These are phyloP conservation scores for Silene latifolia DNA, from an alignment of 148 eudicot species.

Conservation along the genomic window DNA sequence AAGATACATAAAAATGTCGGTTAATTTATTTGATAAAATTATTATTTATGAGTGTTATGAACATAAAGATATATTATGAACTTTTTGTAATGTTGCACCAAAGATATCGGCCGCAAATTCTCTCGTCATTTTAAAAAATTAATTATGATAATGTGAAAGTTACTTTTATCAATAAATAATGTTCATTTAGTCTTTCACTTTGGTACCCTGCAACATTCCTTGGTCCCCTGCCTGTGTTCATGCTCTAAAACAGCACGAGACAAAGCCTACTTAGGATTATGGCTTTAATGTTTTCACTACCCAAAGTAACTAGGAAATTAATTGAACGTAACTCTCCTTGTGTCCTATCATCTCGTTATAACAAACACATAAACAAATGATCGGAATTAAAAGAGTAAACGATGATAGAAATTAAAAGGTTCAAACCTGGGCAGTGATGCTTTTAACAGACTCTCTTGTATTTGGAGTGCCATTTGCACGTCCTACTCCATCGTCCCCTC, in stretches of 20 bases:
- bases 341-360: no score
- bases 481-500: constrained; percentile 43
- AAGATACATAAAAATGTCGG: no score
- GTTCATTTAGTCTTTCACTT: neutral
- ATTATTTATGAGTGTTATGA: no score
- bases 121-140: no score
- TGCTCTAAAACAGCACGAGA: constrained; percentile 29
- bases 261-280: constrained; percentile 18
- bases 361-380: no score
- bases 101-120: no score
- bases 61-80: no score
- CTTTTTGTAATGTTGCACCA: no score
- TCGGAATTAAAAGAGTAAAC: neutral
- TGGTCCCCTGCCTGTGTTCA: constrained; percentile 24
- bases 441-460: constrained; percentile 86
- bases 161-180: neutral
- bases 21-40: neutral
- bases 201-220: constrained; percentile 25
- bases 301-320: constrained; percentile 8
- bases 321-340: no score
- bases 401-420: neutral
- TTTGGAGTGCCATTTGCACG: constrained; percentile 62
- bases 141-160: no score
- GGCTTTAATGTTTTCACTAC: constrained; percentile 19
- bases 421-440: constrained; percentile 89